Conservation (phyloP, 345 rosid species). For the Eutrema heterophyllum region DNA sequence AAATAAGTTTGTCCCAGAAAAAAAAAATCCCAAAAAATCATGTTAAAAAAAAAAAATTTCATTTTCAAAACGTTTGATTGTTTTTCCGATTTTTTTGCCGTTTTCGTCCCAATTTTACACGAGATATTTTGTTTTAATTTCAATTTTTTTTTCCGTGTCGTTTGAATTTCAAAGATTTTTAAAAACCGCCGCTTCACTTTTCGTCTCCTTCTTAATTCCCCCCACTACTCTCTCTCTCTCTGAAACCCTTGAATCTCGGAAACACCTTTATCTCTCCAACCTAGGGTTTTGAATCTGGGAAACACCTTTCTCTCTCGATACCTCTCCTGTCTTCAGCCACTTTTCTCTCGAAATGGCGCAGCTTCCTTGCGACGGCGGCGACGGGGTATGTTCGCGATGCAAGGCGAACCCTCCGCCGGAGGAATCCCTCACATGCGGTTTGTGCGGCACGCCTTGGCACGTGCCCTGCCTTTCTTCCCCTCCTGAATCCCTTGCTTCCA, state of each 20-base stretch:
- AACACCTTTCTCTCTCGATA: neutral
- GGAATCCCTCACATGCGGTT: constrained; percentile 24
- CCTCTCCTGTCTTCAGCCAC: no score
- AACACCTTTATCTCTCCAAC: neutral
- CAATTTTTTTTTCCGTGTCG: neutral
- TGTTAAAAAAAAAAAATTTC: no score
- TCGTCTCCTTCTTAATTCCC: neutral
- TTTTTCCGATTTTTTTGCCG: no score
- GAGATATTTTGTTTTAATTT: neutral
- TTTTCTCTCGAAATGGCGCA: neutral
- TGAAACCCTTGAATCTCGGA: neutral
- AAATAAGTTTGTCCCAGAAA: no score
- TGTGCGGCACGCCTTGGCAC: constrained; percentile 80
- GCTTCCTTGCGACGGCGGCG: neutral
- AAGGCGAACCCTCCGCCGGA: neutral
- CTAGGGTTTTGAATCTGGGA: no score
- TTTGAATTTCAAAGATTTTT: neutral
- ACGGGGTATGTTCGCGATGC: neutral
- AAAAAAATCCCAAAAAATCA: no score
- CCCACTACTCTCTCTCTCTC: neutral
- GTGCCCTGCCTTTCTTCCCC: constrained; percentile 41
- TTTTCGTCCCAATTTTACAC: no score
- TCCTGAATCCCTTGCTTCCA: constrained; percentile 44
- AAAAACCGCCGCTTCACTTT: neutral
- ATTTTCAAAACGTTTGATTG: no score